These are phyloP conservation scores for Pseudogymnoascus sp. DNA, from an alignment of 2,329 filamentous ascomycete species.

Conservation along the genomic window DNA sequence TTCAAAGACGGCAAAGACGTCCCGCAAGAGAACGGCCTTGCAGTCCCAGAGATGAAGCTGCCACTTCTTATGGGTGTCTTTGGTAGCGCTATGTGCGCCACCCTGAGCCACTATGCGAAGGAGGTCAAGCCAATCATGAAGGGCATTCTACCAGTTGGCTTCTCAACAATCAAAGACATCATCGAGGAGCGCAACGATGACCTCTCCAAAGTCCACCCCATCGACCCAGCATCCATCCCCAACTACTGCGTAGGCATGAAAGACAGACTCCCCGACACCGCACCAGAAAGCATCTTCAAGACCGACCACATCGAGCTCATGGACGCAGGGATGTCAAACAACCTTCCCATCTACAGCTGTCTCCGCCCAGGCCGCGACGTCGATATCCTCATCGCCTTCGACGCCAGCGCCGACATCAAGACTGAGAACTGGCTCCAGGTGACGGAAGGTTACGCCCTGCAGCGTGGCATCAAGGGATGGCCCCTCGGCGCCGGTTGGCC, in stretches of 20 bases:
- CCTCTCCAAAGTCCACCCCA: conserved; percentile 85
- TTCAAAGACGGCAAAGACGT: conserved; percentile 69
- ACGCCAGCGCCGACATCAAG: conserved; percentile 78
- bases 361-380: conserved; percentile 82
- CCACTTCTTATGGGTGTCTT: conserved; percentile 90
- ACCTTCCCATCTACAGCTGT: conserved; percentile 90
- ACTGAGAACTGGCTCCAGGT: conserved; percentile 96
- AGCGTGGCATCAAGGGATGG: conserved; percentile 90
- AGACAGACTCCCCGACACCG: conserved; percentile 64
- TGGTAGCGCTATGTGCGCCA: conserved; percentile 93
- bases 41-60: conserved; percentile 76
- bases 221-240: conserved; percentile 83
- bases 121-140: conserved; percentile 80
- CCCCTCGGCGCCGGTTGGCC: conserved; percentile 95
- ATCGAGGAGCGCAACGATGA: conserved; percentile 79
- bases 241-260: conserved; percentile 85
- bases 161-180: conserved; percentile 71
- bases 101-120: conserved; percentile 90
- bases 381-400: conserved; percentile 87
- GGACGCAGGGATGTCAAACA: conserved; percentile 99
- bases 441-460: conserved; percentile 84
- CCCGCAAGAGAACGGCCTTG: conserved; percentile 52
- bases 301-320: conserved; percentile 73
- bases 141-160: conserved; percentile 57
- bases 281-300: conserved; percentile 69